Evolutionary conservation across 768 basidiomycete species (phyloP).

Genomic region (Coprinellus micaceus): DNA sequence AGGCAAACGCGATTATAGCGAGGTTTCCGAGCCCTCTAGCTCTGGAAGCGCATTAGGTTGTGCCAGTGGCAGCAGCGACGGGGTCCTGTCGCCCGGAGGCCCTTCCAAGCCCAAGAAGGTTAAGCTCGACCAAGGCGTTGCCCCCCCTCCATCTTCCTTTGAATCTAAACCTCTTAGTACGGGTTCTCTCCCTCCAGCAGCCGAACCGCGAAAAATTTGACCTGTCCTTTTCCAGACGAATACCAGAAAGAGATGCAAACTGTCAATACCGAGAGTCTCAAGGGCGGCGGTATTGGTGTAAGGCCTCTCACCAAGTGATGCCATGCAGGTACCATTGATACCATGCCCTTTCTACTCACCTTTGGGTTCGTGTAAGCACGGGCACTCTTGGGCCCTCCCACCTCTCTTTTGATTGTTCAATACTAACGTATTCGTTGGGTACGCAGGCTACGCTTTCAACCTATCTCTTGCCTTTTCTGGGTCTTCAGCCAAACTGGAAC

Average conservation of each 20-base stretch:
- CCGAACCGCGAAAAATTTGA: too few species aligned
- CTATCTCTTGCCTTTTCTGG: too few species aligned
- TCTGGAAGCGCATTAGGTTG: background rate
- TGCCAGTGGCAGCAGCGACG: background rate
- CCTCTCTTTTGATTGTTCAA: too few species aligned
- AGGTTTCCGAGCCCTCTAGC: constrained; percentile 11
- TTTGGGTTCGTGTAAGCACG: background rate
- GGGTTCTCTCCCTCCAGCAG: background rate
- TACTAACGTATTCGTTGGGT: too few species aligned
- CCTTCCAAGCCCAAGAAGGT: background rate
- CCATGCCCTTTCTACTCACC: background rate
- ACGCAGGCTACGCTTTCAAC: too few species aligned
- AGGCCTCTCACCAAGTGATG: constrained; percentile 28
- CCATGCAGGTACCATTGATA: background rate
- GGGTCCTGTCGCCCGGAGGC: background rate
- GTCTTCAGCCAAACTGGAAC: background rate
- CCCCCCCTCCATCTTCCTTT: background rate
- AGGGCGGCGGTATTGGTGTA: constrained; percentile 28
- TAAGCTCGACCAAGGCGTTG: constrained; percentile 4
- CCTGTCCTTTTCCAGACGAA: constrained; percentile 20
- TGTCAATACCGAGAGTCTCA: constrained; percentile 17
- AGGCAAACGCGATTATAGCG: constrained; percentile 45
- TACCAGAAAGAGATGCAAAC: constrained; percentile 24
- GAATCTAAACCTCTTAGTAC: background rate
- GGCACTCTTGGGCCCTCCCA: too few species aligned